Evolutionary conservation across 2,329 filamentous ascomycete species (phyloP).

Genomic region (Beauveria pseudobassiana): DNA sequence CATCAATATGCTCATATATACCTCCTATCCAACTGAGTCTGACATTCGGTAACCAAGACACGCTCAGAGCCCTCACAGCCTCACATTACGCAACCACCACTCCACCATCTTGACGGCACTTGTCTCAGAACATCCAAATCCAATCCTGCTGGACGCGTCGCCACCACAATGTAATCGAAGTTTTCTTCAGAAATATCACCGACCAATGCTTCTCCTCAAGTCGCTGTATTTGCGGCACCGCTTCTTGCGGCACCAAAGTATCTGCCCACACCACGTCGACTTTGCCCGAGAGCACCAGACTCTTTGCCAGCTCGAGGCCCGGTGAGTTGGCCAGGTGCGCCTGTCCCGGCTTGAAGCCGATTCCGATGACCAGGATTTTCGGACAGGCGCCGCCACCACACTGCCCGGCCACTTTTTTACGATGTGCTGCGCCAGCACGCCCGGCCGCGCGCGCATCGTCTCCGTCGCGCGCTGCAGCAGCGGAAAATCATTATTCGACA

Average conservation of each 20-base stretch:
- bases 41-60: too few relatives aligned
- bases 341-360: slow-evolving; percentile 45
- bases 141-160: slow-evolving; percentile 34
- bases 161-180: slow-evolving; percentile 38
- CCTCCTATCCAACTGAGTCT: too few relatives aligned
- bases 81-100: neutral
- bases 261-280: slow-evolving; percentile 38
- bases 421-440: slow-evolving; percentile 28
- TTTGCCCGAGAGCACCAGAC: slow-evolving; percentile 26
- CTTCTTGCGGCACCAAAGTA: slow-evolving; percentile 34
- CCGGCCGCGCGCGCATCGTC: slow-evolving; percentile 36
- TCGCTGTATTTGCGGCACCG: slow-evolving; percentile 31
- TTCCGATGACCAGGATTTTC: slow-evolving; percentile 36
- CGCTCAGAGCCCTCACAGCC: too few relatives aligned
- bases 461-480: slow-evolving; percentile 36
- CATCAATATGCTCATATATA: too few relatives aligned
- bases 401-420: slow-evolving; percentile 18
- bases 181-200: slow-evolving; percentile 22
- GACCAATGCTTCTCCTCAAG: slow-evolving; percentile 30
- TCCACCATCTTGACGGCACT: slow-evolving; percentile 16
- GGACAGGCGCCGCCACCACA: slow-evolving; percentile 6
- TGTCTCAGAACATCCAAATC: slow-evolving; percentile 31
- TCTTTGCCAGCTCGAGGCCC: slow-evolving; percentile 34
- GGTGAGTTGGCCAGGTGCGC: slow-evolving; percentile 40
- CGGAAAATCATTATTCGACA: slow-evolving; percentile 40